phyloP scores from a whole-genome alignment of 495 filamentous ascomycete species.

The Trichoderma gamsii region DNA sequence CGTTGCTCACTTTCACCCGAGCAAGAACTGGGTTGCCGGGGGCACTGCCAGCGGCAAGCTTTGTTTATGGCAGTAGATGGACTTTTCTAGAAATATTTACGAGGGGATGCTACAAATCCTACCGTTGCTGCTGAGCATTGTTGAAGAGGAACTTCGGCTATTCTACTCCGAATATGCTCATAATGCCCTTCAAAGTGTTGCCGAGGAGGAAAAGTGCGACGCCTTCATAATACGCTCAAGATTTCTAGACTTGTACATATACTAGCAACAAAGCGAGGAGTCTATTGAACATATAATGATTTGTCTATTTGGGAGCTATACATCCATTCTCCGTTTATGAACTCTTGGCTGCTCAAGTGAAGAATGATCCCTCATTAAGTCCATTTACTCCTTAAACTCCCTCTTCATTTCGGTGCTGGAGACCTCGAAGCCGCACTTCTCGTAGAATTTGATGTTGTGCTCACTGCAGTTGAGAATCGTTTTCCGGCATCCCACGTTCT shows the following conservation, averaged over 20 bases:
- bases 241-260: not conserved
- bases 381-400: not conserved
- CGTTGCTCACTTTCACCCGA: constrained; percentile 84
- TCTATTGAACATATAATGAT: not conserved
- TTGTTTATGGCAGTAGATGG: constrained; percentile 73
- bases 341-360: not conserved
- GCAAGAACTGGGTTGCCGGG: constrained; percentile 83
- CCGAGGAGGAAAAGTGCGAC: no score
- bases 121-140: not conserved
- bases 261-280: not conserved
- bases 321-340: not conserved
- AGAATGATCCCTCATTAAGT: not conserved
- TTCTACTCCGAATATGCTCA: no score
- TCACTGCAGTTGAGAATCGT: constrained; percentile 42
- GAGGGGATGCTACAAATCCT: not conserved
- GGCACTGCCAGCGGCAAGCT: constrained; percentile 91
- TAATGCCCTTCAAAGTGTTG: no score
- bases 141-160: not conserved
- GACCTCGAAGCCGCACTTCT: constrained; percentile 6
- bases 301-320: not conserved
- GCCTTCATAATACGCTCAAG: no score
- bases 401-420: not conserved
- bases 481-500: constrained; percentile 76
- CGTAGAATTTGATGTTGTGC: constrained; percentile 41
- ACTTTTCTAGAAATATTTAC: not conserved